These are phyloP conservation scores for Gautieria morchelliformis DNA, from an alignment of 768 basidiomycete species.

Conservation along the genomic window DNA sequence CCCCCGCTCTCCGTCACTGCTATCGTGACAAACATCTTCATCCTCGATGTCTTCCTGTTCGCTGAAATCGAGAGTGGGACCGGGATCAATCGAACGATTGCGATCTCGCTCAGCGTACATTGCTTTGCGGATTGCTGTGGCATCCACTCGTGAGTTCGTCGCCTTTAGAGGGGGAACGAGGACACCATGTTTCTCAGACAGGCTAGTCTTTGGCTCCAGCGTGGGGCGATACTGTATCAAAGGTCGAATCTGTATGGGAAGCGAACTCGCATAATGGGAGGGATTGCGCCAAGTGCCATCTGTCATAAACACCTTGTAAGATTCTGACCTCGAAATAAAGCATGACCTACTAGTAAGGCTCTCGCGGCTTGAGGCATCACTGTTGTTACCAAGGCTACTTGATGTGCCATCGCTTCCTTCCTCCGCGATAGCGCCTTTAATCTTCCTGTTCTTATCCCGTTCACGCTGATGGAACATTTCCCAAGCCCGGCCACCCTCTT, in stretches of 20 bases:
- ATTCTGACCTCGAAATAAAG: background rate
- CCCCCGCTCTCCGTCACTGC: slow-evolving; percentile 30
- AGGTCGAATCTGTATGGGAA: slow-evolving; percentile 52
- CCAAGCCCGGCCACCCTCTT: slow-evolving; percentile 54
- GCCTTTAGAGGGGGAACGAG: slow-evolving; percentile 19
- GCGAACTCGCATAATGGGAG: slow-evolving; percentile 36
- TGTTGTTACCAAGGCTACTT: slow-evolving; percentile 13
- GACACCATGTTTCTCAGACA: slow-evolving; percentile 28
- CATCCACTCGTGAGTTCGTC: slow-evolving; percentile 15
- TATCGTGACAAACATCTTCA: slow-evolving; percentile 23
- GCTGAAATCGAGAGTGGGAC: slow-evolving; percentile 48
- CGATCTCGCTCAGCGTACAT: slow-evolving; percentile 64
- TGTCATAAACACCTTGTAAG: background rate
- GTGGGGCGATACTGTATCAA: slow-evolving; percentile 25
- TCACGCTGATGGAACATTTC: slow-evolving; percentile 35
- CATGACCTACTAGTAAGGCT: slow-evolving; percentile 15
- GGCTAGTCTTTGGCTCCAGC: slow-evolving; percentile 39
- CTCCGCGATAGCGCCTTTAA: slow-evolving; percentile 21
- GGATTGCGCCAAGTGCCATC: slow-evolving; percentile 13
- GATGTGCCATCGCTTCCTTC: slow-evolving; percentile 21
- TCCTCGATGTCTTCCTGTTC: slow-evolving; percentile 42
- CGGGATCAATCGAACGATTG: slow-evolving; percentile 55
- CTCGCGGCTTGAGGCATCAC: slow-evolving; percentile 16
- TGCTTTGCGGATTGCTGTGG: slow-evolving; percentile 46
- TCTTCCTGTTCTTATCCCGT: slow-evolving; percentile 18